Evolutionary conservation across 2,329 filamentous ascomycete genomes (phyloP).

Genomic region (Ceratocystis papillata): DNA sequence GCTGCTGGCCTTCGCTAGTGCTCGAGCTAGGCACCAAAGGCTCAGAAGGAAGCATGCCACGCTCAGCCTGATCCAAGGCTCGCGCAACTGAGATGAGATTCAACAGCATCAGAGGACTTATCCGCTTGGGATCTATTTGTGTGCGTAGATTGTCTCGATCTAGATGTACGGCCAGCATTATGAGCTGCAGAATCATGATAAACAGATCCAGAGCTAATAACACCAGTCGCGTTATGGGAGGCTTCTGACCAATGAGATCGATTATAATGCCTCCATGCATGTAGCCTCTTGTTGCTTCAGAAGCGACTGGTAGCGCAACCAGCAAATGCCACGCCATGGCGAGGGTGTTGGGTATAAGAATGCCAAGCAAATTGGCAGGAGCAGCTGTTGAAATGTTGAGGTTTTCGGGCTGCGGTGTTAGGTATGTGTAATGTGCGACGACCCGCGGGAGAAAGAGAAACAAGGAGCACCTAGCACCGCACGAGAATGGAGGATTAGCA

Average conservation of each 20-base stretch:
- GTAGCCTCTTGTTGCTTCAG: slow-evolving; percentile 52
- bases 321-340: slow-evolving; percentile 52
- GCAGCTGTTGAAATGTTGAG: slow-evolving; percentile 47
- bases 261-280: slow-evolving; percentile 56
- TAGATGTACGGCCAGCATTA: slow-evolving; percentile 53
- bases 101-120: slow-evolving; percentile 17
- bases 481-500: slow-evolving; percentile 21
- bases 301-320: slow-evolving; percentile 44
- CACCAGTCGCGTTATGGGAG: slow-evolving; percentile 46
- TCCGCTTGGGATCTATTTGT: slow-evolving; percentile 22
- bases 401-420: slow-evolving; percentile 51
- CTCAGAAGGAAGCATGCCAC: slow-evolving; percentile 10
- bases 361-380: slow-evolving; percentile 46
- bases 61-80: slow-evolving; percentile 18
- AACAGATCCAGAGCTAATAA: slow-evolving; percentile 47
- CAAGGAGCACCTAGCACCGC: slow-evolving; percentile 48
- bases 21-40: background rate
- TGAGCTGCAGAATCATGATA: slow-evolving; percentile 47
- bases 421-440: slow-evolving; percentile 50
- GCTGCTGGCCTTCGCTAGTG: background rate
- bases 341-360: slow-evolving; percentile 48
- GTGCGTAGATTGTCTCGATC: slow-evolving; percentile 46
- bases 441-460: slow-evolving; percentile 50
- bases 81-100: slow-evolving; percentile 19
- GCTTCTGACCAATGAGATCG: slow-evolving; percentile 57